Conservation (phyloP, 345 rosid genomes). For the Odontarrhena argentea region DNA sequence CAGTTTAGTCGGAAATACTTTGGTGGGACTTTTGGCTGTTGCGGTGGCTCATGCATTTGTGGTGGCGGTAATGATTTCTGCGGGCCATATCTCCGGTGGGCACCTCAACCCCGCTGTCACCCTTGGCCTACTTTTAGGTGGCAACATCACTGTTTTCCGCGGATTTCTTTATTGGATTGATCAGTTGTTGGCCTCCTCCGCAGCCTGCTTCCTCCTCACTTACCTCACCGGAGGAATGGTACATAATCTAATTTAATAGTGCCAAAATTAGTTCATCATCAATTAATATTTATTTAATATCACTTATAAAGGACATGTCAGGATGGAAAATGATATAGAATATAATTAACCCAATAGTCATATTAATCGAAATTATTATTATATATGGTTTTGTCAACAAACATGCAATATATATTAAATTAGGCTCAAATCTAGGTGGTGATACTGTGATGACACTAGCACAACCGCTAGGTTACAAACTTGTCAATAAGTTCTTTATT, state of each 20-base stretch:
- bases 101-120: constrained; percentile 97
- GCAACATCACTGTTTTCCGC: constrained; percentile 74
- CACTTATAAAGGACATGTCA: neutral
- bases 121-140: constrained; percentile 73
- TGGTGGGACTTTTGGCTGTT: constrained; percentile 67
- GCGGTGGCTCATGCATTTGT: constrained; percentile 85
- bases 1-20: constrained; percentile 46
- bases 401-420: too few species aligned
- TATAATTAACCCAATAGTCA: neutral
- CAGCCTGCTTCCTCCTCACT: constrained; percentile 77
- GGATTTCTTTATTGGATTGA: constrained; percentile 71
- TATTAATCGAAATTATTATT: too few species aligned
- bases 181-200: constrained; percentile 75
- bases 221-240: constrained; percentile 92
- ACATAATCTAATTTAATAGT: constrained; percentile 8
- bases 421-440: too few species aligned
- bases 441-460: too few species aligned
- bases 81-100: constrained; percentile 91
- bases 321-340: neutral
- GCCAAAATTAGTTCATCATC: neutral
- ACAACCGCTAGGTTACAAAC: too few species aligned
- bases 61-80: constrained; percentile 83
- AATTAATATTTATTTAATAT: neutral
- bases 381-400: too few species aligned
- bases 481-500: too few species aligned